Base-by-base conservation (phyloP, 225 moss, liverwort and hornwort species). In the Sphagnum contortum region DNA sequence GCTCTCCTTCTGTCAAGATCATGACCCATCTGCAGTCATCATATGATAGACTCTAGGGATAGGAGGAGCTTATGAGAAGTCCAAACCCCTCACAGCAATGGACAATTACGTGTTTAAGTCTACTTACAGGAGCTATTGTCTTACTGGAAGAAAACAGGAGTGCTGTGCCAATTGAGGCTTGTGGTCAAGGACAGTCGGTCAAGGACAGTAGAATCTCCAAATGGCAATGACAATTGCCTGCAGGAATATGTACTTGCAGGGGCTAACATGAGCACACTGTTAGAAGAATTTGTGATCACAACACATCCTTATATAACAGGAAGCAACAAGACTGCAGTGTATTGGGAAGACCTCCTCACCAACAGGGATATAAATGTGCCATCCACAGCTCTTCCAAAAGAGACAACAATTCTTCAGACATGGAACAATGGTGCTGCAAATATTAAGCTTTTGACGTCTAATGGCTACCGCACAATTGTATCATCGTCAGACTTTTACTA, bases 401-500 rank as follows among this genome's bases (percentile, higher is more conserved):
- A 73, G 47, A 74, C 71, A 3, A 89, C 89, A 3, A 85, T 92
- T 52, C 63, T 92, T 14, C 92, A 92, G 70, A 89, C 92, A 5
- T 92, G 89, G 89, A 89, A 87, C 79, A 79, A 72, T 44, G 92
- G 89, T 6, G 81, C 89, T 3, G 63, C 66, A 45, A 89, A 85
- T 60, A 92, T 87, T 0, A 85, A 92, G 77, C 52, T 63, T 48
- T 64, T 87, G 64, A 89, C 89, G 9, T 70, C 76, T 44, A 83
- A 87, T 44, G 91, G 91, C 5, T 92, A 92, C 60, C 89, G 89
- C 55, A 87, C 92, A 5, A 87, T 89, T 55, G 89, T 89, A 2
- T 85, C 89, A 0, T 92, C 92, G 2, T 61, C 44, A 3, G 92
- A 92, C 60, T 87, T 81, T 57, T 92, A 79, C 61, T 92, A 92